Conservation (phyloP, 371 early-diverging fungal species). For the Mucor racemosus region DNA sequence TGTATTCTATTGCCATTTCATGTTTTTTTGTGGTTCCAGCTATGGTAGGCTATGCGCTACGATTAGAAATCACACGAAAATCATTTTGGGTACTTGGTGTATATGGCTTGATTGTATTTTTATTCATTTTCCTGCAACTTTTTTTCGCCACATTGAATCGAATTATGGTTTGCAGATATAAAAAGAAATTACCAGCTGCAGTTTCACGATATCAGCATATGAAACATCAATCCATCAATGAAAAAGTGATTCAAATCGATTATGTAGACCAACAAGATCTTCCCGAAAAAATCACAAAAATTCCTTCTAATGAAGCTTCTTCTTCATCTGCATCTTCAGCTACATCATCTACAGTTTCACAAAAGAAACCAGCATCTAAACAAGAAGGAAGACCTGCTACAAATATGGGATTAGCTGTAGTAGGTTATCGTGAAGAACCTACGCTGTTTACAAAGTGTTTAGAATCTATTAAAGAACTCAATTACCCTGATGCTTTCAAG, state of each 20-base stretch:
- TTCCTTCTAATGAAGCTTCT: not conserved
- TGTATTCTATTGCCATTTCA: slow-evolving; percentile 47
- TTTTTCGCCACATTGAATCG: slow-evolving; percentile 52
- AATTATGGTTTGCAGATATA: slow-evolving; percentile 22
- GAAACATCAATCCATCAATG: slow-evolving; percentile 3
- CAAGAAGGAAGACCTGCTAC: slow-evolving; percentile 24
- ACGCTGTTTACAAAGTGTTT: slow-evolving; percentile 59
- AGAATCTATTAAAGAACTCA: slow-evolving; percentile 53
- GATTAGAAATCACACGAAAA: slow-evolving; percentile 31
- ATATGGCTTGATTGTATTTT: slow-evolving; percentile 50
- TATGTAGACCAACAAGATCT: slow-evolving; percentile 6
- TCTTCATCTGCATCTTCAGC: not conserved
- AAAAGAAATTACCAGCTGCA: slow-evolving; percentile 11
- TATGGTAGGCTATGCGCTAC: slow-evolving; percentile 47
- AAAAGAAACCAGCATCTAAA: slow-evolving; percentile 11
- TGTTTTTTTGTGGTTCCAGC: slow-evolving; percentile 52
- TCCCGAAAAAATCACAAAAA: not conserved
- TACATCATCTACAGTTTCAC: not conserved
- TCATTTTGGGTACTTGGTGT: slow-evolving; percentile 48
- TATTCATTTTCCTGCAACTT: slow-evolving; percentile 45
- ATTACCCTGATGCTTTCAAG: slow-evolving; percentile 60
- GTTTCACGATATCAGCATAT: slow-evolving; percentile 9
- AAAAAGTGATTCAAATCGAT: slow-evolving; percentile 10
- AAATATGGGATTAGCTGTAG: slow-evolving; percentile 53
- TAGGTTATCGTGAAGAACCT: slow-evolving; percentile 71